Evolutionary conservation across 2,329 filamentous ascomycete species (phyloP), one percentile per base, ranked within the genome.

Genomic region (Thielaviopsis populi): DNA sequence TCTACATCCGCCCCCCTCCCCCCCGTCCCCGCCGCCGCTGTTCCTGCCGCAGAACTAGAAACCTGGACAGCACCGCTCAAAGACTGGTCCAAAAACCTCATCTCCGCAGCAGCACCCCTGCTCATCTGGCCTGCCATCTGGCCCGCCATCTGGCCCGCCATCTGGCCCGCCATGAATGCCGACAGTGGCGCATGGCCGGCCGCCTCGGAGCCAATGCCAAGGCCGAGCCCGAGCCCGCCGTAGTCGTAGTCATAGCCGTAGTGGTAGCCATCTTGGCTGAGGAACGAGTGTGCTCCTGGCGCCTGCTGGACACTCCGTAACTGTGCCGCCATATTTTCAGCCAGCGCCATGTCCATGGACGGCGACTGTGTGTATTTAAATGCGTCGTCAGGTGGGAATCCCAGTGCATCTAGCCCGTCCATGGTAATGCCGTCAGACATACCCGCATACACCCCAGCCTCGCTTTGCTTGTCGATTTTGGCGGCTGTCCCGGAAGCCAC

Each of bases 1-100:
- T 53, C 24, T 8, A 53, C 24, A 19, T 17, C 33, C n/a, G n/a
- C 17, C 22, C 4, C 33, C 37, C 17, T 27, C n/a, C 58, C 27
- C 41, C 7, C 27, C 22, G 50, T 7, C 40, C 11, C 19, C 6
- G 33, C 37, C 13, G 56, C 22, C 3, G 22, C 50, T 27, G 50
- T 27, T 54, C 30, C n/a, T 58, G 43, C 40, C 56, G 61, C 33
- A 48, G 46, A 24, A 22, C 53, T 3, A 85, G 82, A 74, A 87
- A 81, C 68, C 90, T 91, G 43, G 86, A 83, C 17, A 87, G 86
- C 43, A 89, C n/a, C n/a, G n/a, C 78, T 1, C 86, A 83, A 54
- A 6, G 30, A 1, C 22, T 27, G 22, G 0, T 83, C 85, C 65
- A 89, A 83, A 13, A 91, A 33, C 15, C 13, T 22, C 8, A 17